These are phyloP conservation scores for Periconia sp. DNA, from an alignment of 2,329 filamentous ascomycete species.

Conservation along the genomic window DNA sequence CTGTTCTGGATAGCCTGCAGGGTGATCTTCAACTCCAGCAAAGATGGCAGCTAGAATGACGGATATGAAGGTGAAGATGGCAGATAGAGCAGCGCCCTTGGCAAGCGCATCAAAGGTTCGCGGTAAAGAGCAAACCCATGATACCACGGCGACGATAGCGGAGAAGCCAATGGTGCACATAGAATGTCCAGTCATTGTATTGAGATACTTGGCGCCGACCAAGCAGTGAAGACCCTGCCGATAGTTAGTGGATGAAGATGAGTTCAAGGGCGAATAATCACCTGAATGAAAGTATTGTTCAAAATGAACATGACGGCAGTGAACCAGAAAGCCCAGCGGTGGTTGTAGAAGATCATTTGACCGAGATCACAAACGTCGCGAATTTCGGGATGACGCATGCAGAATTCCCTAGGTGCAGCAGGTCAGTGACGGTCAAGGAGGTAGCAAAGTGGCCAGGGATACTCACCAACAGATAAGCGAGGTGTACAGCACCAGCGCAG, in stretches of 20 bases:
- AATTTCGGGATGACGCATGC: constrained; percentile 84
- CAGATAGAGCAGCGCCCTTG: constrained; percentile 76
- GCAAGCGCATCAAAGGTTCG: constrained; percentile 82
- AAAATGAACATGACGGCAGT: constrained; percentile 86
- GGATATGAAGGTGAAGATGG: constrained; percentile 86
- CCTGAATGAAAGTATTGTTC: constrained; percentile 92
- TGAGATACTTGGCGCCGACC: constrained; percentile 82
- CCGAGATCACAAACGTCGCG: constrained; percentile 93
- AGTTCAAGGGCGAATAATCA: constrained; percentile 25
- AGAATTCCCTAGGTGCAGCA: constrained; percentile 71
- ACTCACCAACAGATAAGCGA: constrained; percentile 65
- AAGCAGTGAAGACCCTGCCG: constrained; percentile 74
- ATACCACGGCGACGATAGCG: constrained; percentile 72
- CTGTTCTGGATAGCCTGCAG: constrained; percentile 59
- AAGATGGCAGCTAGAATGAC: constrained; percentile 84
- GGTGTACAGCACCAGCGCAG: constrained; percentile 80
- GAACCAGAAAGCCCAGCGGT: constrained; percentile 68
- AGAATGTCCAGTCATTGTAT: constrained; percentile 76
- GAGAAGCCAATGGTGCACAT: constrained; percentile 81
- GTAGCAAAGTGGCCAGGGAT: no score
- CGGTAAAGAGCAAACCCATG: constrained; percentile 77
- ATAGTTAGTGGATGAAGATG: constrained; percentile 17
- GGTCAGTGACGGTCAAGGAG: no score
- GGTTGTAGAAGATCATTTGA: constrained; percentile 90
- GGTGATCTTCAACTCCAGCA: constrained; percentile 72